Base-by-base conservation (phyloP, 441 rosid species). In the Theobroma grandiflorum region DNA sequence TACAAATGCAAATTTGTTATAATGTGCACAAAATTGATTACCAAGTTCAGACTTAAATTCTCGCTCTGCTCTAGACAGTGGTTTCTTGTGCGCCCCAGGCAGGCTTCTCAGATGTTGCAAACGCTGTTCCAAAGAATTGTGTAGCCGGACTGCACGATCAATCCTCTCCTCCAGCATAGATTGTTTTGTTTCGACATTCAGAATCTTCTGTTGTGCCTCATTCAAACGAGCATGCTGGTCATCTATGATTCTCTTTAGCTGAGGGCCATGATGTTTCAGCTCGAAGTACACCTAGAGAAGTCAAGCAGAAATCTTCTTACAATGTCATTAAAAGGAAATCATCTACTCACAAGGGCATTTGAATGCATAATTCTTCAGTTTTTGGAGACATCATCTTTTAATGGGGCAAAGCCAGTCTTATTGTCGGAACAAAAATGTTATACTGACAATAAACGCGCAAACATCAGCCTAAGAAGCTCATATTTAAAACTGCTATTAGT, bases 181-280 rank as follows among this genome's bases (percentile, higher is more conserved):
- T 82, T 94, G 99, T 78, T 91, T 93, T 75, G 88, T 89, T 84
- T 92, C 95, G 38, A 90, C 89, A 87, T 90, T 91, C 78, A 83
- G 72, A 79, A 97, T 86, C 87, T 92, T 90, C 82, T 85, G 85
- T 76, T 87, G 87, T 58, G 96, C 93, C 81, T 88, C 95, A 42
- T 79, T 73, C 75, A 94, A 78, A 61, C 96, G 96, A 78, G 87
- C 81, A 65, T 87, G 90, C 86, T 91, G 98, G 78, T 90, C 96
- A 67, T 93, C 95, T 20, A 95, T 81, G 74, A 97, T 90, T 85
- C 90, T 91, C 89, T 91, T 93, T 83, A 93, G 79, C 80, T 93
- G 98, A 72, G 98, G 95, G 50, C 90, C 95, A 84, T 94, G 99
- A 87, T 95, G 96, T 88, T 94, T 90, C 82, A 94, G 87, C 92